Evolutionary conservation across 208 protist species (phyloP).

Genomic region (Trypanosoma theileri): DNA sequence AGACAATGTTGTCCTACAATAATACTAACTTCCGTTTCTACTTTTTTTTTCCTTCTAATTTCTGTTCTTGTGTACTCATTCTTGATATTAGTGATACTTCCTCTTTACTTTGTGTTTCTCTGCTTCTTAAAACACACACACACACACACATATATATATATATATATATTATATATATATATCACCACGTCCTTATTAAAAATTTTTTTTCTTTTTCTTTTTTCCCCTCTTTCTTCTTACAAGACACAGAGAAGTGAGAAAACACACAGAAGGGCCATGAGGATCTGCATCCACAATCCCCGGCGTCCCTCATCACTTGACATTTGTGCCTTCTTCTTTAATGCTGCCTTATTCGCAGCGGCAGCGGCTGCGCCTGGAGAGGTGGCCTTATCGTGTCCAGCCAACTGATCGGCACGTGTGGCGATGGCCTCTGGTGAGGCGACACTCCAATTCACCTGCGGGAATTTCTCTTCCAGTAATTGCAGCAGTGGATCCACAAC

Average conservation of each 20-base stretch:
- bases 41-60: too few species aligned
- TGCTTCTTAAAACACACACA: background rate
- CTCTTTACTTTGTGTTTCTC: too few species aligned
- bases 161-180: conserved; percentile 5
- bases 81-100: too few species aligned
- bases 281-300: conserved; percentile 61
- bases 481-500: conserved; percentile 63
- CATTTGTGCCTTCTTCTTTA: conserved; percentile 24
- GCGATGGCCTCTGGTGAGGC: conserved; percentile 68
- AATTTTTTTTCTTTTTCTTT: background rate
- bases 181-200: conserved; percentile 1
- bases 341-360: conserved; percentile 35
- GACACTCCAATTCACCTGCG: conserved; percentile 67
- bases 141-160: conserved; percentile 1
- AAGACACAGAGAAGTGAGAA: conserved; percentile 71
- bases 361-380: conserved; percentile 32
- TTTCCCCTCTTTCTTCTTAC: conserved; percentile 19
- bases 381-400: conserved; percentile 32
- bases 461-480: conserved; percentile 49
- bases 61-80: too few species aligned
- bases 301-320: conserved; percentile 45
- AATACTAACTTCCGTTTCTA: too few species aligned
- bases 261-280: conserved; percentile 61
- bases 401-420: conserved; percentile 52
- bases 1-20: too few species aligned